phyloP scores from a whole-genome alignment of 2,329 filamentous ascomycete genomes.

The Beauveria scarabaeidicola region DNA sequence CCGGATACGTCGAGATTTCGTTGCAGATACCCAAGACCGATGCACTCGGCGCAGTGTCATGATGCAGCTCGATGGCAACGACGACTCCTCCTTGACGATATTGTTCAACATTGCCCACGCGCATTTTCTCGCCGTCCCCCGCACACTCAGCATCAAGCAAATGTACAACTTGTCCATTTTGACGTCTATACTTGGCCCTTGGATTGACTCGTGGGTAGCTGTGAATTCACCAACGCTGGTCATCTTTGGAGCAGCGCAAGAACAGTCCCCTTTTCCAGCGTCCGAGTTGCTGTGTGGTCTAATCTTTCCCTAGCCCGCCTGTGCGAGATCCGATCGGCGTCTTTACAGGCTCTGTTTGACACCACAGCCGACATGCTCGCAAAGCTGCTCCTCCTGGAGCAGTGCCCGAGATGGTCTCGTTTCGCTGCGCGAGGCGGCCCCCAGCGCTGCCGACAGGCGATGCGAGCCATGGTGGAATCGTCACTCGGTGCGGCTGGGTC shows the following conservation, averaged over 20 bases:
- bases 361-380: not conserved
- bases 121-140: not conserved
- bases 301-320: not conserved
- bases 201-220: not conserved
- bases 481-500: not conserved
- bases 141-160: not conserved
- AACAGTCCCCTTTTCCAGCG: not conserved
- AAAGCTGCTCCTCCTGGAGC: not conserved
- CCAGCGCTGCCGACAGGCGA: not conserved
- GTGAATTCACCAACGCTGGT: not conserved
- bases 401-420: not conserved
- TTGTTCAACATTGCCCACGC: not conserved
- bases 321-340: not conserved
- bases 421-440: not conserved
- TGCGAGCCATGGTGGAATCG: not conserved
- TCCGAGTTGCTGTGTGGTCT: not conserved
- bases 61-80: not conserved
- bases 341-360: not conserved
- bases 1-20: not conserved
- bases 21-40: not conserved
- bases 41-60: not conserved
- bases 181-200: not conserved
- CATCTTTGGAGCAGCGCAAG: not conserved
- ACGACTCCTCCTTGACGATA: not conserved
- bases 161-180: not conserved